Conservation (phyloP, 371 early-diverging fungal species). For the Haplosporangium sp. region DNA sequence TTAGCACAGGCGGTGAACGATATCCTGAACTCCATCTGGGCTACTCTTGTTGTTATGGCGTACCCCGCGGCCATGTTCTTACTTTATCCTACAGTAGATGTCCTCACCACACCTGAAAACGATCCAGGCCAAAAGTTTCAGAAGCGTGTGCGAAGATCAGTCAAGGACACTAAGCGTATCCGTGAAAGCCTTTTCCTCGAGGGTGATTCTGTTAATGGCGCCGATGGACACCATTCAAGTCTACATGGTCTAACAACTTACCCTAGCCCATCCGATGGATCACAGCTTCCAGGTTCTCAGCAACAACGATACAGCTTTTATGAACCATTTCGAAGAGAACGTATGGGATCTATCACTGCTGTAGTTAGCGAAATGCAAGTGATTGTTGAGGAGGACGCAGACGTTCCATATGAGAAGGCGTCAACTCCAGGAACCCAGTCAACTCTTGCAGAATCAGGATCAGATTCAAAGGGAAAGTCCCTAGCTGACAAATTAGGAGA, state of each 20-base stretch:
- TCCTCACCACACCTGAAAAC: conserved; percentile 38
- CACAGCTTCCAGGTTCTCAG: conserved; percentile 25
- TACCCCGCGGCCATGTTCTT: conserved; percentile 53
- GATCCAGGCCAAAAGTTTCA: conserved; percentile 38
- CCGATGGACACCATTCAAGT: conserved; percentile 30
- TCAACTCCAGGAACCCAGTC: conserved; percentile 4
- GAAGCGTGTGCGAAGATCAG: conserved; percentile 33
- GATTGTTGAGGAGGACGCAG: conserved; percentile 21
- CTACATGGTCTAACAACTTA: conserved; percentile 35
- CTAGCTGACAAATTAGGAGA: not conserved
- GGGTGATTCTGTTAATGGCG: conserved; percentile 21
- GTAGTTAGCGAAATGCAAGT: conserved; percentile 40
- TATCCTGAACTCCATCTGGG: conserved; percentile 35
- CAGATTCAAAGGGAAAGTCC: not conserved
- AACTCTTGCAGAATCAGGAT: not conserved
- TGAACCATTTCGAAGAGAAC: conserved; percentile 33
- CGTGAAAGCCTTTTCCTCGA: conserved; percentile 43
- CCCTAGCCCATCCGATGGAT: conserved; percentile 9
- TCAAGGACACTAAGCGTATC: conserved; percentile 41
- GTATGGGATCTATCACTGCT: conserved; percentile 47
- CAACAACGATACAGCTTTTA: conserved; percentile 27
- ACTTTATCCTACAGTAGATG: conserved; percentile 49
- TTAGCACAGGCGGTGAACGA: conserved; percentile 40
- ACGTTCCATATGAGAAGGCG: conserved; percentile 5
- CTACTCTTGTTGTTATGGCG: conserved; percentile 28